These are phyloP conservation scores for Boletus edulis DNA, from an alignment of 768 basidiomycete species.

Conservation along the genomic window DNA sequence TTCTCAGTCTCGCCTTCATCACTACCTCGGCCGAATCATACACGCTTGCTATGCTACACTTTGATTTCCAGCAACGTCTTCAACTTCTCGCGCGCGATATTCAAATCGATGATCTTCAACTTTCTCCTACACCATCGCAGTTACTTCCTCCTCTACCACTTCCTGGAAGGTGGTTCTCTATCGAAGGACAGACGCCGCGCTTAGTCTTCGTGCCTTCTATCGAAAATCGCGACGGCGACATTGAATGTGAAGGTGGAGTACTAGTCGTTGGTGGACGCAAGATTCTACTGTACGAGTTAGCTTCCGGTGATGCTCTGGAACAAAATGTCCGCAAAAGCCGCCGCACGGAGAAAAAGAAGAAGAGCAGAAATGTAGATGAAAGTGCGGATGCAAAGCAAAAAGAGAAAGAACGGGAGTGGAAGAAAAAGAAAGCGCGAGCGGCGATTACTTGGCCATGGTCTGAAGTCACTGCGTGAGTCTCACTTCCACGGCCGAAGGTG, in stretches of 20 bases:
- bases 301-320: slow-evolving; percentile 44
- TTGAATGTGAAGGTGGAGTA: slow-evolving; percentile 58
- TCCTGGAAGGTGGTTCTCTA: slow-evolving; percentile 43
- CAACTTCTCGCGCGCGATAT: slow-evolving; percentile 64
- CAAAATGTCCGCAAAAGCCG: slow-evolving; percentile 56
- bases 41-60: slow-evolving; percentile 63
- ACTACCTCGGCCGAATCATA: slow-evolving; percentile 39
- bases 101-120: slow-evolving; percentile 37
- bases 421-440: slow-evolving; percentile 53
- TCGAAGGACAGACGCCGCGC: slow-evolving; percentile 38
- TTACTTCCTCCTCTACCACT: slow-evolving; percentile 53
- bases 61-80: slow-evolving; percentile 60
- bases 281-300: slow-evolving; percentile 60
- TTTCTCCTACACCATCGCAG: slow-evolving; percentile 50
- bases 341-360: slow-evolving; percentile 50
- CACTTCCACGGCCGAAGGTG: background rate
- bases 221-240: slow-evolving; percentile 15
- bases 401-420: slow-evolving; percentile 53
- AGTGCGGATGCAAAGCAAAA: slow-evolving; percentile 49
- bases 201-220: slow-evolving; percentile 37
- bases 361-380: slow-evolving; percentile 42
- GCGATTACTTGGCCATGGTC: slow-evolving; percentile 75
- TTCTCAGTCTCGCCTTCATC: slow-evolving; percentile 67
- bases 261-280: slow-evolving; percentile 68
- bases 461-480: slow-evolving; percentile 63